phyloP scores from a whole-genome alignment of 2,329 filamentous ascomycete genomes.

The Ophiostoma ips region DNA sequence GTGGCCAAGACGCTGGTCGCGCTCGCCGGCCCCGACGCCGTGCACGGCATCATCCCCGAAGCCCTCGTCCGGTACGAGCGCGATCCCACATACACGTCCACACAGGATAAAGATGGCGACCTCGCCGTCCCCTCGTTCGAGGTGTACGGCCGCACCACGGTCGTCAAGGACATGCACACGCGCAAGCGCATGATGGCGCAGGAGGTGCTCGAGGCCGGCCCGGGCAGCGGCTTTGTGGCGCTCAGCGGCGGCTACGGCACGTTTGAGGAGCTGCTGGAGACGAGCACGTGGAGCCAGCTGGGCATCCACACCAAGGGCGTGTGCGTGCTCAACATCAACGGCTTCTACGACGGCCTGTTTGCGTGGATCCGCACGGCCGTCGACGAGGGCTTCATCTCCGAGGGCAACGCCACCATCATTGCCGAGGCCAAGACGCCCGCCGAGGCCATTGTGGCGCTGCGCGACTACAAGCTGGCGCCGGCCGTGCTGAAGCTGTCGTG shows the following conservation, averaged over 20 bases:
- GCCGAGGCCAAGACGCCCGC: conserved; percentile 60
- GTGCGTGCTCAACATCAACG: conserved; percentile 72
- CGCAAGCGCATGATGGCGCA: conserved; percentile 88
- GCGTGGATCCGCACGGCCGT: conserved; percentile 69
- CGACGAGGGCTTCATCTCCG: conserved; percentile 60
- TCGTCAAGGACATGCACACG: conserved; percentile 92
- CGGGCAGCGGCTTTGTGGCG: conserved; percentile 79
- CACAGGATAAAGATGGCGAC: background rate
- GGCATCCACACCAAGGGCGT: conserved; percentile 77
- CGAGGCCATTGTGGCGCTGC: conserved; percentile 56
- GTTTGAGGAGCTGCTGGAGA: conserved; percentile 87
- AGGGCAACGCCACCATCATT: conserved; percentile 60
- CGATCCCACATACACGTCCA: conserved; percentile 37
- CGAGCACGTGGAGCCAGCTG: conserved; percentile 88
- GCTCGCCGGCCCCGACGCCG: conserved; percentile 63
- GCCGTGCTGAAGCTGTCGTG: conserved; percentile 72
- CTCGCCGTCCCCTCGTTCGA: conserved; percentile 48
- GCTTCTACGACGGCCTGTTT: conserved; percentile 82
- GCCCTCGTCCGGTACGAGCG: conserved; percentile 71
- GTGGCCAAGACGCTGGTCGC: conserved; percentile 74
- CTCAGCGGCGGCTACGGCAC: conserved; percentile 86
- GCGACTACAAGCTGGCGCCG: conserved; percentile 60
- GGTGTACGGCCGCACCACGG: conserved; percentile 69
- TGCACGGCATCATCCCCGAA: conserved; percentile 88
- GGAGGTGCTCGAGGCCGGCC: conserved; percentile 68